Base-by-base conservation (phyloP, 257 asterid genomes). In the Rhazya stricta region DNA sequence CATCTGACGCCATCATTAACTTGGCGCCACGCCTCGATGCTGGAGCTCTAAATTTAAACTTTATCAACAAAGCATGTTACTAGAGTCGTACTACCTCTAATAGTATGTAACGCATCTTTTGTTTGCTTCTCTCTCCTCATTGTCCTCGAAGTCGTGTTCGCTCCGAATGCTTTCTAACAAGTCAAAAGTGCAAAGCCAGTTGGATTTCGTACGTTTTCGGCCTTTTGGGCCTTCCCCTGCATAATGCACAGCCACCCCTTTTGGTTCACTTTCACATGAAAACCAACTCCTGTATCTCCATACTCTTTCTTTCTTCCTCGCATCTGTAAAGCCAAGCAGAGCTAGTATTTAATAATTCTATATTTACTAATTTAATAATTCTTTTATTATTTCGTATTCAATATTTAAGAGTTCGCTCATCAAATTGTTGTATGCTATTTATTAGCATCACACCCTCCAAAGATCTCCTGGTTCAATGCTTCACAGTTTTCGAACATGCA, bases 21-120 rank as follows among this genome's bases (percentile, higher is more conserved):
- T 76, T 76, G 77, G 76, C 19, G 77, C 86, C 93, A 86, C 87
- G 93, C 93, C 91, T 85, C 86, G 74, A 71, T 81, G 86, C 82
- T 81, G 89, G 85, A 50, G 83, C 43, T 36, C 27, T 9, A 15
- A 10, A 2, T 25, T 25, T 25, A 9, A n/a, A n/a, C n/a, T n/a
- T n/a, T n/a, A n/a, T n/a, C n/a, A n/a, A n/a, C n/a, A n/a, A 56
- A 56, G 63, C 63, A 15, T 9, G 63, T 56, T 56, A 51, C 8
- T 10, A 15, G 53, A 46, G 53, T 46, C 13, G 15, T 48, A 48
- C 21, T 1, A 45, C 12, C 9, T 39, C 7, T 50, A 18, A 5
- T 4, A 18, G 57, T 50, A 4, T 50, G 57, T 50, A 39, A 29
- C 65, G 37, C 30, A 16, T 15, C 15, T 3, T 2, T 9, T 46